Evolutionary conservation across 2,329 filamentous ascomycete species (phyloP), one percentile per base, ranked within the genome.

Genomic region (Aspergillus proliferans): DNA sequence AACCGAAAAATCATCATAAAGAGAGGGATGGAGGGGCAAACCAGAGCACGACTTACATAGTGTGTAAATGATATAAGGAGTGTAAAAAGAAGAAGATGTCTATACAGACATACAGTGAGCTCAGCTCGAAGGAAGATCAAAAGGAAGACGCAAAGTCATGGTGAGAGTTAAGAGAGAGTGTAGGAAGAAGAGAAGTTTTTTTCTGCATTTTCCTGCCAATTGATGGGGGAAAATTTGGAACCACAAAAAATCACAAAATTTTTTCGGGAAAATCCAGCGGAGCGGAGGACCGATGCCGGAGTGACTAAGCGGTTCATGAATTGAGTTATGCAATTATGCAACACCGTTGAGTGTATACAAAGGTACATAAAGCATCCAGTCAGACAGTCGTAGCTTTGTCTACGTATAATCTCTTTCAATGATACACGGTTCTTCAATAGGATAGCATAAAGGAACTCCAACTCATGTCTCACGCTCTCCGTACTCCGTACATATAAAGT

Each of bases 1-100:
- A 56, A 59, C 64, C 59, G 54, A 61, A 64, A 64, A 58, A 60
- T 74, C 71, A 73, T 72, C 67, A 66, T 66, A 56, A 47, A 65
- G 54, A 36, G 36, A 24, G 26, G 19, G 26, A 34, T 21, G 53
- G 41, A 46, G 36, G 41, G 48, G 47, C 18, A 40, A 40, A 10
- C 2, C 26, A 28, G 18, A 19, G n/a, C 6, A 21, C 33, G 18
- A 8, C 28, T 30, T 10, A 26, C 38, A 38, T 30, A 47, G 26
- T 28, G 26, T 28, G 26, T 3, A 10, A 28, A 28, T 28, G 9
- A 28, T 28, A 34, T 41, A 41, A 49, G 45, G 22, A 39, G 30
- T 21, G 30, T 24, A 50, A 38, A 43, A 55, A 50, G 48, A 51
- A 30, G 26, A 30, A 48, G 52, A 39, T 39, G 36, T 48, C 53